Conservation (phyloP, 2,329 filamentous ascomycete species). For the Fusarium sp. region DNA sequence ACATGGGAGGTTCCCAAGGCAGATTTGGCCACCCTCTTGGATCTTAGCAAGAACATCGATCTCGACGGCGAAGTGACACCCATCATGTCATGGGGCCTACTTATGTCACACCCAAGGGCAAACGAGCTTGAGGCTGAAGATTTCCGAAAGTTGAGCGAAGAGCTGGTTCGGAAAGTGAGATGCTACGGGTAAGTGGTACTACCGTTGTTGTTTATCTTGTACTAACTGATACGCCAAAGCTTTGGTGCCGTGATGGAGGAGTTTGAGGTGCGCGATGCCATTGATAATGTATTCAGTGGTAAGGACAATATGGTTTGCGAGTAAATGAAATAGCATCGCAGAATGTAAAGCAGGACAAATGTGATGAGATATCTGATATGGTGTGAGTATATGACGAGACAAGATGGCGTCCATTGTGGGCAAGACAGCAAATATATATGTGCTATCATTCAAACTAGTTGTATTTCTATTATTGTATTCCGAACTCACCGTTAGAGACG, state of each 20-base stretch:
- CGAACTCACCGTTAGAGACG: not conserved
- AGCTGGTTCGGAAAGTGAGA: conserved; percentile 81
- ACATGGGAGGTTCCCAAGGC: conserved; percentile 83
- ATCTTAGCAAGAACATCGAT: conserved; percentile 84
- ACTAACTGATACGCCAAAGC: conserved; percentile 49
- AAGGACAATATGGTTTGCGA: conserved; percentile 24
- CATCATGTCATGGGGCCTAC: conserved; percentile 91
- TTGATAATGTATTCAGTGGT: conserved; percentile 68
- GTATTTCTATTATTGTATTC: too few relatives aligned
- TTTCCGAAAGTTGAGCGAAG: conserved; percentile 76
- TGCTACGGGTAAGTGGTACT: conserved; percentile 84
- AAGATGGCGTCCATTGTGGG: not conserved
- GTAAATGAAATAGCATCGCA: not conserved
- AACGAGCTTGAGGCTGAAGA: conserved; percentile 73
- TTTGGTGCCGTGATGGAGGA: conserved; percentile 74
- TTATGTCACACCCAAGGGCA: conserved; percentile 78
- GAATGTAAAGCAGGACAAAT: not conserved
- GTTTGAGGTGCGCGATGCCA: conserved; percentile 79
- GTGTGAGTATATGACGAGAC: not conserved
- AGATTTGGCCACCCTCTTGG: conserved; percentile 83
- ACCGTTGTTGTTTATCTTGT: not conserved
- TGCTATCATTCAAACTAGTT: not conserved
- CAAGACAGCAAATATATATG: not conserved
- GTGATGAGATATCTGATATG: not conserved
- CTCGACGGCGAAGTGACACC: conserved; percentile 93